Conservation (phyloP, 192 early-diverging fungal species). For the Entomortierella chlamydospora region DNA sequence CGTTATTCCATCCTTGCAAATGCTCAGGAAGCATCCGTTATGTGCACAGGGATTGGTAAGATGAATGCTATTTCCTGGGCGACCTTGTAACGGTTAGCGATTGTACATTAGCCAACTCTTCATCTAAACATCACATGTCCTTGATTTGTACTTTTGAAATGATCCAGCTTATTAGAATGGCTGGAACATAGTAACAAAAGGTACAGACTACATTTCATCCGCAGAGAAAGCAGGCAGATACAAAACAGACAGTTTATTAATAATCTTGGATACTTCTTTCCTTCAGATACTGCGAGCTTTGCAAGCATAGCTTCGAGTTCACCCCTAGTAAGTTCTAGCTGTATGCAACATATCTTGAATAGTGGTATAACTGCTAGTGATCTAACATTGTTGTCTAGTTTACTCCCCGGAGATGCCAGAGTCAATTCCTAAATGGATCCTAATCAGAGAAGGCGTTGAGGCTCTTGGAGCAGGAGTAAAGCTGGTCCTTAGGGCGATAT, state of each 20-base stretch:
- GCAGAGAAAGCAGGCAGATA: neutral
- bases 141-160: neutral
- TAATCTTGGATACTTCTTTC: neutral
- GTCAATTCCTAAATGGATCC: conserved; percentile 67
- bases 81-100: too few relatives aligned
- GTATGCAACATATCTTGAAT: neutral
- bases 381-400: conserved; percentile 44
- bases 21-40: conserved; percentile 95
- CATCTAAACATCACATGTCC: too few relatives aligned
- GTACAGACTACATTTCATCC: conserved; percentile 33
- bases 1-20: conserved; percentile 94
- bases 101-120: too few relatives aligned
- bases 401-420: conserved; percentile 81
- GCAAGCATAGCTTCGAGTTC: conserved; percentile 87
- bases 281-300: conserved; percentile 87
- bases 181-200: conserved; percentile 83
- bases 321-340: conserved; percentile 72
- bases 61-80: too few relatives aligned
- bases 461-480: conserved; percentile 55
- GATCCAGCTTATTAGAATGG: conserved; percentile 84
- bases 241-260: neutral
- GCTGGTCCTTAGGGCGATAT: conserved; percentile 65
- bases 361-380: too few relatives aligned
- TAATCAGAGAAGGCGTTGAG: conserved; percentile 67
- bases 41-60: conserved; percentile 93